These are phyloP conservation scores for Naganishia cerealis DNA, from an alignment of 1,284 basidiomycete species.

Conservation along the genomic window DNA sequence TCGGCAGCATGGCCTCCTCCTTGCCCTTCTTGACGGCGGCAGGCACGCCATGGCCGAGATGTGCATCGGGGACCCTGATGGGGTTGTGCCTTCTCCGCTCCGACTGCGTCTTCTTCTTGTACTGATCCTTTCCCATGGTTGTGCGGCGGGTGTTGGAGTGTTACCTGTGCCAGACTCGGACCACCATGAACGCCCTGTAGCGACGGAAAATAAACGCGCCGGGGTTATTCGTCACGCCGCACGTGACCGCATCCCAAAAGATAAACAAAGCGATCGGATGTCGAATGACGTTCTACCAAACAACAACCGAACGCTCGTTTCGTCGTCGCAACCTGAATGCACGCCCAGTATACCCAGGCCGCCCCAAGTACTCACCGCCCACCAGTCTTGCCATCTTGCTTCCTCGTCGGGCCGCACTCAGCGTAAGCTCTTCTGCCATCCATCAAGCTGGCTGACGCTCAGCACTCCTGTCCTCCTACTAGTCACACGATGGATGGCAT, in stretches of 20 bases:
- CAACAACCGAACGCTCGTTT: not conserved
- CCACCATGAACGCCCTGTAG: no score
- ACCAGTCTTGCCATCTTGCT: not conserved
- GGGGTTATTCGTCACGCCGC: not conserved
- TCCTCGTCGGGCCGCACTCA: not conserved
- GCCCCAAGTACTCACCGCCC: not conserved
- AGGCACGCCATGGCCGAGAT: constrained; percentile 67
- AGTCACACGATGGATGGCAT: not conserved
- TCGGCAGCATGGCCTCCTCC: constrained; percentile 73
- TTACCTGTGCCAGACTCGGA: no score
- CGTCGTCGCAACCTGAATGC: not conserved
- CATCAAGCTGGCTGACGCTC: not conserved
- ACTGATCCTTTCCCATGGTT: constrained; percentile 83
- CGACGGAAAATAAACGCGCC: constrained; percentile 2
- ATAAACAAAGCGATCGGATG: constrained; percentile 2
- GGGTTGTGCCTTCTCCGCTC: constrained; percentile 81
- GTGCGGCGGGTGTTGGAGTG: not conserved
- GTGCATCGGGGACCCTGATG: constrained; percentile 83
- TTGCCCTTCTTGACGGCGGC: constrained; percentile 65
- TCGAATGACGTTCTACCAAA: constrained; percentile 10
- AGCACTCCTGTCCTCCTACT: not conserved
- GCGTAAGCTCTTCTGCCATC: not conserved
- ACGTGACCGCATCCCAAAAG: not conserved
- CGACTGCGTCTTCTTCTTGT: constrained; percentile 62
- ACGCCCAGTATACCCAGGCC: not conserved